Evolutionary conservation across 768 basidiomycete genomes (phyloP), one percentile per base, ranked within the genome.

Genomic region (Tricholoma furcatifolium): DNA sequence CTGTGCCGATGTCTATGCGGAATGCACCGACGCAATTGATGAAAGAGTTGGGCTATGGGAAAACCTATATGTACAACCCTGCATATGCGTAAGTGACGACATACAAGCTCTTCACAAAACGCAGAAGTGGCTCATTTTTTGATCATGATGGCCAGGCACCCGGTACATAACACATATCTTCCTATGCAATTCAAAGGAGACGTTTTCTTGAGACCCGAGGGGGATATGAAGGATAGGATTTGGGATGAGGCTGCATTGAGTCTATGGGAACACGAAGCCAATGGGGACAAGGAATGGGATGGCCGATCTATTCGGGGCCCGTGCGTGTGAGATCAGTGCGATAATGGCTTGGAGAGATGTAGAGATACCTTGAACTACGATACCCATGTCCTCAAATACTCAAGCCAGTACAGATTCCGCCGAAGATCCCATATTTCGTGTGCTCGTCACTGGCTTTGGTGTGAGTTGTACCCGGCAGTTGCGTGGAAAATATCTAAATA

Each of bases 1-100:
- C 83, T 3, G 88, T 93, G 1, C 92, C 92, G 1, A 60, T 90
- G 51, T 74, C 77, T 34, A 77, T 92, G 60, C 79, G 92, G 27
- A 93, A 93, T 67, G 88, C 89, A 8, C 89, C 90, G 2, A 91
- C 89, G 2, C 59, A 57, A 17, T 62, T 90, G 9, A 85, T 88
- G 84, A 83, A 84, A 63, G 75, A 82, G 21, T 73, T 89, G 2
- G 85, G 83, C 18, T 89, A 87, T 60, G 84, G 83, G 1, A 71
- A 79, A 57, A 79, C 74, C 18, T 90, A 90, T 56, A 66, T 64
- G 48, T 90, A 84, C 57, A 83, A 88, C 65, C 86, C 86, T 8
- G 70, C 67, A 23, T 87, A 77, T 62, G 65, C 60, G 77, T 82
- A 54, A 62, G 80, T 62, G 47, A 17, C 24, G 18, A 21, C 11